These are phyloP conservation scores for Dendryphion nanum DNA, from an alignment of 2,329 filamentous ascomycete genomes.

Conservation along the genomic window DNA sequence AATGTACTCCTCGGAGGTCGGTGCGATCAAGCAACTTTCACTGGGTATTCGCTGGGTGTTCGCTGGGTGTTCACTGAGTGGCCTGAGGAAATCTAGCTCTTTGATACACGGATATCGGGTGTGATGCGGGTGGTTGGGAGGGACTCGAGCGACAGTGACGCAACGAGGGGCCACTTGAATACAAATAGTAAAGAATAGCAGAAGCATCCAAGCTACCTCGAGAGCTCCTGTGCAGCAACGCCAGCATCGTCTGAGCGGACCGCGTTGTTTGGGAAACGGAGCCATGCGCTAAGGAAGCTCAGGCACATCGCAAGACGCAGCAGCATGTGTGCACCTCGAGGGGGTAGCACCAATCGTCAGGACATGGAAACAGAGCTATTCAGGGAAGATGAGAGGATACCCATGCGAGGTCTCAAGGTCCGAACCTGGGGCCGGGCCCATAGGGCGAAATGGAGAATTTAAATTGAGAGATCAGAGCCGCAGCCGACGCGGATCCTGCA, in stretches of 20 bases:
- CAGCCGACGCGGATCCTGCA: constrained; percentile 1
- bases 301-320: constrained; percentile 20
- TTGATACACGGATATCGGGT: too few relatives aligned
- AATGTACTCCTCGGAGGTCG: too few relatives aligned
- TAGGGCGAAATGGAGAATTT: constrained; percentile 7
- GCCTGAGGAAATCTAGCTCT: too few relatives aligned
- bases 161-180: constrained; percentile 19
- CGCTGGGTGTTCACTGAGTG: too few relatives aligned
- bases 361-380: too few relatives aligned
- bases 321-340: constrained; percentile 17
- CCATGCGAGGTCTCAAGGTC: background rate
- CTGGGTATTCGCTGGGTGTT: too few relatives aligned
- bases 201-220: constrained; percentile 5
- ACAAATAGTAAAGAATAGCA: constrained; percentile 20
- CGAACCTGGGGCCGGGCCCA: constrained; percentile 5
- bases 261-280: constrained; percentile 21
- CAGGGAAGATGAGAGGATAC: too few relatives aligned
- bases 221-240: constrained; percentile 2
- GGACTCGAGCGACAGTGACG: too few relatives aligned
- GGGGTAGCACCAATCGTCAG: constrained; percentile 23
- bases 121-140: too few relatives aligned
- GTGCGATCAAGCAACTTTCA: too few relatives aligned
- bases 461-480: constrained; percentile 11
- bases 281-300: constrained; percentile 18
- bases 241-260: constrained; percentile 15